phyloP scores from a whole-genome alignment of 495 filamentous ascomycete genomes.

The Trypethelium eluteriae region DNA sequence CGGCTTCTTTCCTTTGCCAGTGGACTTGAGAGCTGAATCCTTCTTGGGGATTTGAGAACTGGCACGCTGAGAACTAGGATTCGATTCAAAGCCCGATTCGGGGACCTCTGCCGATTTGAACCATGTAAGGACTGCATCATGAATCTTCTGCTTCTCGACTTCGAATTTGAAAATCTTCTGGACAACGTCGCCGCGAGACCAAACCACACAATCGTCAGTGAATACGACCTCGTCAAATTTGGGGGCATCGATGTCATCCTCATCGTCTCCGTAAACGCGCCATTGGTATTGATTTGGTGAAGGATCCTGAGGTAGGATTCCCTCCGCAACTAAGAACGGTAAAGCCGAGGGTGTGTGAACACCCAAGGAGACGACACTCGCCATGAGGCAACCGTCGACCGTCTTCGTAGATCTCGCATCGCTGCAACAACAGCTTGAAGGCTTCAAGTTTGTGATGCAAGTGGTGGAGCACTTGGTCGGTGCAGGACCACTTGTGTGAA shows the following conservation, averaged over 20 bases:
- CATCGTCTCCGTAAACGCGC: constrained; percentile 47
- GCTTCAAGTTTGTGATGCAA: neutral
- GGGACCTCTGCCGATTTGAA: constrained; percentile 50
- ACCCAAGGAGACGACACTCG: constrained; percentile 77
- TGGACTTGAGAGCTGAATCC: constrained; percentile 29
- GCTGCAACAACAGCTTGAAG: neutral
- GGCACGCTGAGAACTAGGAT: neutral
- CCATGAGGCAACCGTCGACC: constrained; percentile 49
- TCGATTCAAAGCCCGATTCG: constrained; percentile 16
- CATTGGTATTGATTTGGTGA: constrained; percentile 63
- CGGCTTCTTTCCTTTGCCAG: constrained; percentile 17
- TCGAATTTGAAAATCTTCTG: constrained; percentile 83
- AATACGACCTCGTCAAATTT: constrained; percentile 71
- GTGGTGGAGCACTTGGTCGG: neutral
- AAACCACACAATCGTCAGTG: constrained; percentile 76
- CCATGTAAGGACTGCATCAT: constrained; percentile 73
- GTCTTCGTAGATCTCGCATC: neutral
- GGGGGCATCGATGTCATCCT: constrained; percentile 28
- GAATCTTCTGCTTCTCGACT: constrained; percentile 73
- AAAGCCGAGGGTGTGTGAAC: constrained; percentile 78
- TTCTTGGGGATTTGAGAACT: neutral
- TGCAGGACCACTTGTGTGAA: neutral
- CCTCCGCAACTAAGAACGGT: constrained; percentile 73
- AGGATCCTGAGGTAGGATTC: constrained; percentile 63
- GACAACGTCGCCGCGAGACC: constrained; percentile 80